A percentile compares a stretch with the other conserved stretches of the same genome.
Evolutionary conservation across 805 yeast genomes (phyloP).

Genomic region (Yarrowia hollandica): DNA sequence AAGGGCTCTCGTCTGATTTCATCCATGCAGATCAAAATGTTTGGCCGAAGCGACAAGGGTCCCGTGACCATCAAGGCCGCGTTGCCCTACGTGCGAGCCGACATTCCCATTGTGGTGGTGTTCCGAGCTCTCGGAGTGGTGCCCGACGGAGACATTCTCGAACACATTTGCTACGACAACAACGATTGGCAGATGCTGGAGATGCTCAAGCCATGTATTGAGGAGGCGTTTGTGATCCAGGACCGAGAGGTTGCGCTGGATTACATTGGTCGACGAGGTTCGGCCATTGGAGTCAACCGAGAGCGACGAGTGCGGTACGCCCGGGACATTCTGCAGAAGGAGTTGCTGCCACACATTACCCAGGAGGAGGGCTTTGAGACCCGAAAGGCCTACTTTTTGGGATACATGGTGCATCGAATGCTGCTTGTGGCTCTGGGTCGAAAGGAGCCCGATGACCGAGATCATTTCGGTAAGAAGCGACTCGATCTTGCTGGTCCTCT

Average conservation of each 20-base stretch:
- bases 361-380: slow-evolving; percentile 97
- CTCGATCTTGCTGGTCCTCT: slow-evolving; percentile 98
- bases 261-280: slow-evolving; percentile 97
- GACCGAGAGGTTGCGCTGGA: slow-evolving; percentile 97
- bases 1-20: slow-evolving; percentile 95
- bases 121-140: slow-evolving; percentile 98
- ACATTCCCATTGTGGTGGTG: slow-evolving; percentile 94
- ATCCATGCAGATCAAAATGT: slow-evolving; percentile 89
- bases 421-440: slow-evolving; percentile 94
- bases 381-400: slow-evolving; percentile 93
- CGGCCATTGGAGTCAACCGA: slow-evolving; percentile 91
- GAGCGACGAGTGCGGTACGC: slow-evolving; percentile 99
- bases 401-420: slow-evolving; percentile 96
- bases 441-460: slow-evolving; percentile 98
- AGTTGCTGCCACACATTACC: slow-evolving; percentile 93
- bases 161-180: slow-evolving; percentile 96
- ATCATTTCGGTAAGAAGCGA: slow-evolving; percentile 98
- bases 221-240: slow-evolving; percentile 97
- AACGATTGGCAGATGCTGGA: slow-evolving; percentile 99
- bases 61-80: slow-evolving; percentile 84
- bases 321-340: slow-evolving; percentile 92
- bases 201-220: slow-evolving; percentile 98
- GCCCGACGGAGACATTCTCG: slow-evolving; percentile 98
- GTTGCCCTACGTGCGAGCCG: slow-evolving; percentile 92
- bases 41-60: slow-evolving; percentile 70